Base-by-base conservation (phyloP, 2,329 filamentous ascomycete genomes). In the Scopulariopsis brevicaulis region DNA sequence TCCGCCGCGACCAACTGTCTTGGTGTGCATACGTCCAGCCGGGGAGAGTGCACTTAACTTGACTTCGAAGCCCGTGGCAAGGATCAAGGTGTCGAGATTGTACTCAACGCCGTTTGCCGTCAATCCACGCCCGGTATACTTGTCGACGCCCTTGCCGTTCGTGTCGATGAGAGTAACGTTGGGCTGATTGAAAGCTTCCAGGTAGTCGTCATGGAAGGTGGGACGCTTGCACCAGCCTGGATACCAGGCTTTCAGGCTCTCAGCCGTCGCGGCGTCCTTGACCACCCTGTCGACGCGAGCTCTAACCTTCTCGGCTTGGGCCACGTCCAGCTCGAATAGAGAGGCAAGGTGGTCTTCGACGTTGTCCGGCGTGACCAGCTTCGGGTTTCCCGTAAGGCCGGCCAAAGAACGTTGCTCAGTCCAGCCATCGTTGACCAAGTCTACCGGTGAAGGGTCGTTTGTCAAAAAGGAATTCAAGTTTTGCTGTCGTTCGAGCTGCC, bases 181-280 rank as follows among this genome's bases (percentile, higher is more conserved):
- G 0, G 73, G 67, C 32, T 64, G 65, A 67, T 87, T 87, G 74
- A 86, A 87, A 0, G 75, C 63, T 3, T 72, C 64, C 0, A 86
- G 74, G 63, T 83, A 85, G 10, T 77, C 73, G 63, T 86, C 80
- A 66, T 82, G 80, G 67, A 85, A 86, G 40, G 72, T 76, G 0
- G 83, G 82, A 0, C 84, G 76, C 66, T 87, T 87, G 71, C 83
- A 86, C 76, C 78, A 84, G 0, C 69, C 68, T 0, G 79, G 75
- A 63, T 86, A 86, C 79, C 80, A 84, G 0, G 81, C 71, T 64
- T 82, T 81, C 5, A 85, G 71, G 6, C 68, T 72, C 34, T 74
- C 72, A 0, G 83, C 83, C 0, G 74, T 80, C 1, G 65, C 67
- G 4, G 68, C 67, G 62, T 85, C 75, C 40, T 75, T 67, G 10